Conservation (phyloP, 2,329 filamentous ascomycete species). For the Fusarium mexicanum region DNA sequence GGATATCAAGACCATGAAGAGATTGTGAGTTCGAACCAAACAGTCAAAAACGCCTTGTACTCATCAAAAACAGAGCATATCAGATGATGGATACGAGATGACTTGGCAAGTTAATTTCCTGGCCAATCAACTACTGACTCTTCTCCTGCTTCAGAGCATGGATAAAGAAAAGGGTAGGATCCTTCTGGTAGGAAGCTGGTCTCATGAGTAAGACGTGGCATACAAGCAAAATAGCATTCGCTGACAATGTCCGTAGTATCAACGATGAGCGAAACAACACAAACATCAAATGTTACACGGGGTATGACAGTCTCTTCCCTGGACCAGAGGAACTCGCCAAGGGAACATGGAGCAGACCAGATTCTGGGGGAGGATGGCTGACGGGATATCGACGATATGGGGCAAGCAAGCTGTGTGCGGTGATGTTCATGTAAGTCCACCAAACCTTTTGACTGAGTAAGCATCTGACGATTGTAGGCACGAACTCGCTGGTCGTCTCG, state of each 20-base stretch:
- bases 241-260: constrained; percentile 37
- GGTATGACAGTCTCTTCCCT: constrained; percentile 43
- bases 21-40: constrained; percentile 33
- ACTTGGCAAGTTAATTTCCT: constrained; percentile 49
- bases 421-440: constrained; percentile 48
- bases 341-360: constrained; percentile 48
- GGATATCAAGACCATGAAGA: constrained; percentile 42
- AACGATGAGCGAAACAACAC: constrained; percentile 43
- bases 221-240: not conserved
- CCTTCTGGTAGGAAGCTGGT: constrained; percentile 46
- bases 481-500: constrained; percentile 49
- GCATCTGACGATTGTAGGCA: constrained; percentile 39
- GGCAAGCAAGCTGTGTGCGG: constrained; percentile 50
- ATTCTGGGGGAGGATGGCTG: constrained; percentile 42
- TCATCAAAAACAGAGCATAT: constrained; percentile 40
- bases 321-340: constrained; percentile 46
- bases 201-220: constrained; percentile 46
- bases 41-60: not conserved
- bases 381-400: constrained; percentile 50
- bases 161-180: constrained; percentile 43
- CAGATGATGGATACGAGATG: constrained; percentile 45
- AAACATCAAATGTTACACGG: constrained; percentile 36
- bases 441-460: not conserved
- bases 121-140: constrained; percentile 44
- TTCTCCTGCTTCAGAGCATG: constrained; percentile 48